Base-by-base conservation (phyloP, 768 basidiomycete genomes). In the Boletus tylopilopsis region DNA sequence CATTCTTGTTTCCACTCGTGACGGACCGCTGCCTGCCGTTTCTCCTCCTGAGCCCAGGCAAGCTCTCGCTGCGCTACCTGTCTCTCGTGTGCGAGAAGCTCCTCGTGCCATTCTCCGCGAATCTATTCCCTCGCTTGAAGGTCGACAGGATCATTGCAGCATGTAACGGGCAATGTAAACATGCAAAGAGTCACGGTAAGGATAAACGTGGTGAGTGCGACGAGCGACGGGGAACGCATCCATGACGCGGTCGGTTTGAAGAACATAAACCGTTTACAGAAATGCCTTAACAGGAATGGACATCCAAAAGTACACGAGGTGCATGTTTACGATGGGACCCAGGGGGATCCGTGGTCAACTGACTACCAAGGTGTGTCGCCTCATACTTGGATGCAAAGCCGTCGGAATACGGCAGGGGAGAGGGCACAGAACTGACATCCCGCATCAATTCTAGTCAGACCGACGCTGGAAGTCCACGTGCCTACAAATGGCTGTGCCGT, bases 1-100 rank as follows among this genome's bases (percentile, higher is more conserved):
- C 43, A 51, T 34, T 66, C 64, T 9, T 50, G 24, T 12, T 45
- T 42, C 65, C 65, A 64, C n/a, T 57, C 50, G 4, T 16, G 47
- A 27, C 42, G 36, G 11, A 32, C 45, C 2, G n/a, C 23, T 1
- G 38, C 30, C 7, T 60, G 61, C 2, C 22, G 49, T 24, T 58
- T 39, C 18, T 59, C 53, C 24, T 66, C 64, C 48, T 39, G 44
- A 1, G 24, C 51, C 64, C 63, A 64, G 16, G 45, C 33, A 10
- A 35, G 21, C 27, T 57, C 42, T 32, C 55, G 55, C 11, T 58
- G 16, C 1, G 27, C 45, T 7, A 41, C 47, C 16, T 49, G 45
- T 34, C 34, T 50, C 29, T 67, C 47, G 27, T 65, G 59, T 21
- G 45, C 54, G 10, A 55, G 21, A 7, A 24, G 16, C 12, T 67